Conservation (phyloP, 257 asterid genomes). For the Plantago ovata region DNA sequence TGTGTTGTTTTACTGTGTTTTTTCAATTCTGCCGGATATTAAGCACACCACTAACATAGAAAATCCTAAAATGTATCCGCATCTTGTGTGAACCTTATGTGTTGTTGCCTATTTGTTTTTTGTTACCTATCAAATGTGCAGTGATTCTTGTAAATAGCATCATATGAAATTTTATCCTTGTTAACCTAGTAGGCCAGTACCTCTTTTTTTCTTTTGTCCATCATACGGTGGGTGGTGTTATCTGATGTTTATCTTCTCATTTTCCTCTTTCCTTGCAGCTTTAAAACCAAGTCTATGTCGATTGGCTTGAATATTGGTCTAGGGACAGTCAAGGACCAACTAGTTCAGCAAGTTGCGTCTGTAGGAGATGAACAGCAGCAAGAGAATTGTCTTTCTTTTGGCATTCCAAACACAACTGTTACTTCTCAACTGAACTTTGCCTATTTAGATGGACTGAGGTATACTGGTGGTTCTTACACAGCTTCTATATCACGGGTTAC, state of each 20-base stretch:
- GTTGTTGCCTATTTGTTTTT: neutral
- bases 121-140: neutral
- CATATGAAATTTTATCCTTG: neutral
- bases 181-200: too few species aligned
- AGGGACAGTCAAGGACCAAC: constrained; percentile 25
- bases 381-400: constrained; percentile 34
- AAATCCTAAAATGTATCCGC: too few species aligned
- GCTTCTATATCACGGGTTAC: constrained; percentile 53
- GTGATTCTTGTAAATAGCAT: neutral
- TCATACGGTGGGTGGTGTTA: neutral
- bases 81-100: neutral
- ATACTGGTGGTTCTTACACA: constrained; percentile 46
- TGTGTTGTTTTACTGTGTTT: too few species aligned
- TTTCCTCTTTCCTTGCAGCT: constrained; percentile 46
- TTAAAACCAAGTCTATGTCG: constrained; percentile 55
- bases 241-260: constrained; percentile 1
- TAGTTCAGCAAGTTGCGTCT: constrained; percentile 28
- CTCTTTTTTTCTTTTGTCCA: neutral
- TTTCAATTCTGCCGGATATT: too few species aligned
- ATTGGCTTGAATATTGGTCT: constrained; percentile 72
- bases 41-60: too few species aligned
- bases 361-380: constrained; percentile 17
- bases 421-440: constrained; percentile 50
- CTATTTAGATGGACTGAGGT: constrained; percentile 61
- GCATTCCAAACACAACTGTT: constrained; percentile 44